Percentiles rank a stretch among this genome's conserved stretches.
Evolutionary conservation across 345 rosid genomes (phyloP).

Genomic region (Pelargonium nanum): DNA sequence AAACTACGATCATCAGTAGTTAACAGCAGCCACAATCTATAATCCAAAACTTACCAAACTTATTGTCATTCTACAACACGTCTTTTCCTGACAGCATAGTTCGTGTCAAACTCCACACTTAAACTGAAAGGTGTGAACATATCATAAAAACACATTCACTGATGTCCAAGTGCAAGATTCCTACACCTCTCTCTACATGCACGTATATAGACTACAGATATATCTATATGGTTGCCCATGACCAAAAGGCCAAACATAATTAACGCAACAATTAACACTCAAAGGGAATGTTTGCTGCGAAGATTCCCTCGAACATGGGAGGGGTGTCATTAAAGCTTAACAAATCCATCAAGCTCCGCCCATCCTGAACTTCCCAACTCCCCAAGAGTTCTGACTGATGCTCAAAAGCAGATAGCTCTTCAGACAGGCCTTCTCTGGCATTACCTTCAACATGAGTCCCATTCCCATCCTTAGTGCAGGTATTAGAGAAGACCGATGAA

Average conservation of each 20-base stretch:
- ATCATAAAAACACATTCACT: not conserved
- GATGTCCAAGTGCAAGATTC: not conserved
- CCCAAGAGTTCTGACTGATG: not conserved
- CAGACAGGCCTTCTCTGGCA: not conserved
- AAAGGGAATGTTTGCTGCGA: not conserved
- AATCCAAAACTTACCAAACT: not conserved
- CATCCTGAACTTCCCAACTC: not conserved
- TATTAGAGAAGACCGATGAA: not conserved
- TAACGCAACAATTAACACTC: not conserved
- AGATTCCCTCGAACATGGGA: not conserved
- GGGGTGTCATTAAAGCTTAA: not conserved
- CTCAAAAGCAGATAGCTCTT: not conserved
- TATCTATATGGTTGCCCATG: too few species aligned
- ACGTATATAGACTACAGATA: not conserved
- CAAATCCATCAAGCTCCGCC: not conserved
- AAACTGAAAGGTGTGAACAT: too few species aligned
- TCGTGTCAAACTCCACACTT: not conserved
- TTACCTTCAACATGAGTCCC: not conserved
- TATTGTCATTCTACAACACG: not conserved
- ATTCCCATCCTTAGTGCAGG: not conserved
- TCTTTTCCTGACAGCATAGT: not conserved
- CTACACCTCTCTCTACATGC: not conserved
- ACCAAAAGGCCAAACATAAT: not conserved
- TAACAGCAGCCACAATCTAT: not conserved
- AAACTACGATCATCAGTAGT: not conserved